phyloP scores from a whole-genome alignment of 1,139 yeast genomes.

The Petasospora rhodanensis region DNA sequence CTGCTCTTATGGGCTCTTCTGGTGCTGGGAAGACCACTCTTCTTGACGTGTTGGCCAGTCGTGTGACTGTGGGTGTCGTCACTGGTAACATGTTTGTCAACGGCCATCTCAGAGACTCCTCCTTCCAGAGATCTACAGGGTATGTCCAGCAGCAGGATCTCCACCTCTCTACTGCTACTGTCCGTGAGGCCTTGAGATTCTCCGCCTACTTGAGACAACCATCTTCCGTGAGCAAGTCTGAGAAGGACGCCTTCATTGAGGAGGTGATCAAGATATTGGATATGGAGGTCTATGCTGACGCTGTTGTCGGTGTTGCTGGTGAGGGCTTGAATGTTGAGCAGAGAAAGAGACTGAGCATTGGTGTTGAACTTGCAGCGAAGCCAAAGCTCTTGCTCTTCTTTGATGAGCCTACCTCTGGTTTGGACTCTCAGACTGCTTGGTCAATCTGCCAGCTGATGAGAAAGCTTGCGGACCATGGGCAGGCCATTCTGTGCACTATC shows the following conservation, averaged over 20 bases:
- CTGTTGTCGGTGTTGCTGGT: conserved; percentile 81
- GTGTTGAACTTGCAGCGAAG: conserved; percentile 85
- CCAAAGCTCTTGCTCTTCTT: conserved; percentile 75
- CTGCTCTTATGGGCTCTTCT: conserved; percentile 83
- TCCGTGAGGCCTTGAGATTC: conserved; percentile 70
- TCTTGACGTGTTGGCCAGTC: conserved; percentile 69
- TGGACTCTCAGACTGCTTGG: conserved; percentile 93
- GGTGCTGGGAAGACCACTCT: conserved; percentile 86
- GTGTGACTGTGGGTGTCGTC: conserved; percentile 75
- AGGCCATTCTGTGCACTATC: conserved; percentile 63
- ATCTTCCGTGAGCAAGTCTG: conserved; percentile 42
- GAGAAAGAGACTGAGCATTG: conserved; percentile 78
- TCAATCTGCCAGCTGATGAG: conserved; percentile 73
- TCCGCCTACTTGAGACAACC: conserved; percentile 77
- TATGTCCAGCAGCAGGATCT: conserved; percentile 83
- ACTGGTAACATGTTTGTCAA: conserved; percentile 74
- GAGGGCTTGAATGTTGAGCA: conserved; percentile 79
- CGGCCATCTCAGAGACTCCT: conserved; percentile 61
- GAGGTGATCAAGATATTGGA: conserved; percentile 64
- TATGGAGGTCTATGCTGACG: conserved; percentile 73
- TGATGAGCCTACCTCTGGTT: conserved; percentile 91
- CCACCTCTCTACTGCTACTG: conserved; percentile 70
- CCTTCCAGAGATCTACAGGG: conserved; percentile 80
- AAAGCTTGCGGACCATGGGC: conserved; percentile 72
- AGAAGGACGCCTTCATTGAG: conserved; percentile 69